A percentile compares a stretch with the other conserved stretches of the same genome.
phyloP scores from a whole-genome alignment of 495 filamentous ascomycete species.

The Podospora pseudoanserina region DNA sequence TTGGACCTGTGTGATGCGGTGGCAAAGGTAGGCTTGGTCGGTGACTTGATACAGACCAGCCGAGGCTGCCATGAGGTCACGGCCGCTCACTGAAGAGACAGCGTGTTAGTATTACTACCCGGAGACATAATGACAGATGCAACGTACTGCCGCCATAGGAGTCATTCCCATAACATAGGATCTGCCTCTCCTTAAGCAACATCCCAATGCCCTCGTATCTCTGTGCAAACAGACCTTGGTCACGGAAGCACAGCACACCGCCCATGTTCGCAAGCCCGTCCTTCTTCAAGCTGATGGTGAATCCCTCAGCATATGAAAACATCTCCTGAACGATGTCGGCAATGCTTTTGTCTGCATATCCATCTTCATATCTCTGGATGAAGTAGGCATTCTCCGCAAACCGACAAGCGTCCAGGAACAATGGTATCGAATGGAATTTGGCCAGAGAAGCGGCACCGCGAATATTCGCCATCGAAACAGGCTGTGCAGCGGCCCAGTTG shows the following conservation, averaged over 20 bases:
- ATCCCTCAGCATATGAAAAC: constrained; percentile 9
- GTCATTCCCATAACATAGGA: constrained; percentile 11
- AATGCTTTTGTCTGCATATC: constrained; percentile 9
- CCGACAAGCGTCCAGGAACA: constrained; percentile 8
- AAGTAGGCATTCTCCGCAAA: constrained; percentile 13
- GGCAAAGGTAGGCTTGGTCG: constrained; percentile 3
- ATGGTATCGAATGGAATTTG: background rate
- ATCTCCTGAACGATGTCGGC: constrained; percentile 13
- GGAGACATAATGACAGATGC: background rate
- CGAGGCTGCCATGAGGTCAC: constrained; percentile 11
- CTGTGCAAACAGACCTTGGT: constrained; percentile 8
- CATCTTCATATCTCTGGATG: constrained; percentile 12
- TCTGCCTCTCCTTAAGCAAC: constrained; percentile 12
- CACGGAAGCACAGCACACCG: constrained; percentile 11
- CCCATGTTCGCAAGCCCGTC: constrained; percentile 14
- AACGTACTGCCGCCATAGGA: constrained; percentile 13
- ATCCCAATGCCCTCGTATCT: constrained; percentile 12
- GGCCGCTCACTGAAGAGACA: constrained; percentile 6
- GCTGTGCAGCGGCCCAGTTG: constrained; percentile 9
- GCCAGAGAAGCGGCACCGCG: constrained; percentile 1
- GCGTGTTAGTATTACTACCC: background rate
- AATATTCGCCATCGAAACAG: constrained; percentile 6
- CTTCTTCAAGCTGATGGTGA: constrained; percentile 15
- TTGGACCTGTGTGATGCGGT: constrained; percentile 11
- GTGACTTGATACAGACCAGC: constrained; percentile 14